These are phyloP conservation scores for Penicillium sp. DNA, from an alignment of 2,329 filamentous ascomycete species.

Conservation along the genomic window DNA sequence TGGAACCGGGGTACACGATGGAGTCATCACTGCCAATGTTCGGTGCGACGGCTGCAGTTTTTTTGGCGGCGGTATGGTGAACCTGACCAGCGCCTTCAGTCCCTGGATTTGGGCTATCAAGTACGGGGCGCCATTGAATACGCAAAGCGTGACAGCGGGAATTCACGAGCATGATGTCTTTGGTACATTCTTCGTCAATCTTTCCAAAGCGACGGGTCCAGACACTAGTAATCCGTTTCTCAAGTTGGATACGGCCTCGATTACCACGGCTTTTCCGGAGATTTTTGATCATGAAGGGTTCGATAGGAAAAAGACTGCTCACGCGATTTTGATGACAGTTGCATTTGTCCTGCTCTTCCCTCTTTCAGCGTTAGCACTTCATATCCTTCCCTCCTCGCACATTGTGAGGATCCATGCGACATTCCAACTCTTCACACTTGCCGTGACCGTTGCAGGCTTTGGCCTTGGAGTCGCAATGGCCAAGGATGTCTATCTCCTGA, in stretches of 20 bases:
- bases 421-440: constrained; percentile 52
- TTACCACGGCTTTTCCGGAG: constrained; percentile 5
- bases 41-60: constrained; percentile 11
- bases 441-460: constrained; percentile 51
- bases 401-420: constrained; percentile 48
- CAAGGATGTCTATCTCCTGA: constrained; percentile 37
- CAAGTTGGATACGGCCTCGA: constrained; percentile 7
- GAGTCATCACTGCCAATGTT: constrained; percentile 63
- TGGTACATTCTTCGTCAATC: constrained; percentile 24
- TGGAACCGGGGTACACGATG: constrained; percentile 58
- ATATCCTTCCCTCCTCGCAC: constrained; percentile 41
- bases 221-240: constrained; percentile 14
- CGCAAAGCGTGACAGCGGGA: constrained; percentile 16
- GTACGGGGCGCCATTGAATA: constrained; percentile 17
- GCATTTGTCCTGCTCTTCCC: constrained; percentile 46
- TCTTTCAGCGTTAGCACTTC: constrained; percentile 34
- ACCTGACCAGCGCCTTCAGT: background rate
- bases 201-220: constrained; percentile 22
- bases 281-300: constrained; percentile 9
- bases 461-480: constrained; percentile 56
- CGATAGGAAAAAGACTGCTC: constrained; percentile 23
- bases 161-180: constrained; percentile 28
- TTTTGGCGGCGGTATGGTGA: background rate
- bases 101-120: constrained; percentile 11
- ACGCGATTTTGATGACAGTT: constrained; percentile 40